These are phyloP conservation scores for Leavenworthia alabamica DNA, from an alignment of 345 rosid species.

Conservation along the genomic window DNA sequence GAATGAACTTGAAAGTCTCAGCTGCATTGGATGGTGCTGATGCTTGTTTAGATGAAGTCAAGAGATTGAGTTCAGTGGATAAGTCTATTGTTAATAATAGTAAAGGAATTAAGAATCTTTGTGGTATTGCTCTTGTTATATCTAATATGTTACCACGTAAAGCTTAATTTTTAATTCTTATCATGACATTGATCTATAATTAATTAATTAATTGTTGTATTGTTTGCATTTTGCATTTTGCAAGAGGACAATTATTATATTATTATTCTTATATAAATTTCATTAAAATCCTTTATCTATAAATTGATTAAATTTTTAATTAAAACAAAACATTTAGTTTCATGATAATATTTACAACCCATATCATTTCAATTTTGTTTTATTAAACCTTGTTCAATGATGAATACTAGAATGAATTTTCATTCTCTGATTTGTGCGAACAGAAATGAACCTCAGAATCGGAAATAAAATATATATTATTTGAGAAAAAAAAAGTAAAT, in stretches of 20 bases:
- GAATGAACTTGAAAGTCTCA: slow-evolving; percentile 26
- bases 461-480: no score
- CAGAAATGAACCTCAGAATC: no score
- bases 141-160: slow-evolving; percentile 28
- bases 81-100: slow-evolving; percentile 18
- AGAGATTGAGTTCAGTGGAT: slow-evolving; percentile 27
- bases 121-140: slow-evolving; percentile 32
- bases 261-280: not conserved
- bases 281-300: not conserved
- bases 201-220: not conserved
- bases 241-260: not conserved
- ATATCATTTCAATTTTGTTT: not conserved
- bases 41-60: slow-evolving; percentile 25
- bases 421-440: no score
- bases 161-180: slow-evolving; percentile 6
- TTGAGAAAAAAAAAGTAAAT: no score
- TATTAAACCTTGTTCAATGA: no score
- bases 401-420: no score
- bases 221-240: no score
- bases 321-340: not conserved
- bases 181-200: slow-evolving; percentile 10
- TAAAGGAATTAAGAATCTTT: slow-evolving; percentile 22
- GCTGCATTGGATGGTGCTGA: slow-evolving; percentile 31
- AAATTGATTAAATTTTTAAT: not conserved
- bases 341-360: no score